Conservation (phyloP, 106 monocot genomes). For the Dioscorea alata region DNA sequence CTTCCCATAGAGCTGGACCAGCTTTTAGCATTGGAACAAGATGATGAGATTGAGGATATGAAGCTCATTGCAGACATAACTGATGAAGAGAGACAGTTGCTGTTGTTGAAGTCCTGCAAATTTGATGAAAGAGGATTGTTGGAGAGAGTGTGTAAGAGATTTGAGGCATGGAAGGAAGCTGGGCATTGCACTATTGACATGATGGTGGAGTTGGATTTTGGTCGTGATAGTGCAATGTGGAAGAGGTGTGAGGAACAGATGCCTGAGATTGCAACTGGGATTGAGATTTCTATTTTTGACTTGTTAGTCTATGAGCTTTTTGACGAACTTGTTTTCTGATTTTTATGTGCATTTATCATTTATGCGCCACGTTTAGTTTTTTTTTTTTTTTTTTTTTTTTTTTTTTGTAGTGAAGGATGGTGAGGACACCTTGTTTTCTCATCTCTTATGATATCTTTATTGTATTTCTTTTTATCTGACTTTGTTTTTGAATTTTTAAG, state of each 20-base stretch:
- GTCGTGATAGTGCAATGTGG: slow-evolving; percentile 13
- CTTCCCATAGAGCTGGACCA: slow-evolving; percentile 21
- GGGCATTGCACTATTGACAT: slow-evolving; percentile 10
- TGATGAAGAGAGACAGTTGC: slow-evolving; percentile 1
- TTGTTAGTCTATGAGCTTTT: slow-evolving; percentile 2
- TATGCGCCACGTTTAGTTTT: no score
- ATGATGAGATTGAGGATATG: background rate
- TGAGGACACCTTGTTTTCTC: no score
- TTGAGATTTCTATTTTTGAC: slow-evolving; percentile 8
- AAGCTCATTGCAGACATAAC: background rate
- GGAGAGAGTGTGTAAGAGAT: slow-evolving; percentile 4
- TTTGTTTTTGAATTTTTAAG: no score
- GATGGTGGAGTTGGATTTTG: slow-evolving; percentile 27
- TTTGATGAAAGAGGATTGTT: background rate
- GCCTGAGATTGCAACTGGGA: background rate
- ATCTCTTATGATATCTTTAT: no score
- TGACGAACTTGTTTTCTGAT: slow-evolving; percentile 1
- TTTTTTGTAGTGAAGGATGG: no score
- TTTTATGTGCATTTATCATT: no score
- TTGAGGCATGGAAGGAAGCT: slow-evolving; percentile 22
- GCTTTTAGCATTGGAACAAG: slow-evolving; percentile 3
- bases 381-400: no score
- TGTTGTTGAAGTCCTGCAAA: background rate
- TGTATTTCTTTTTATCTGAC: no score
- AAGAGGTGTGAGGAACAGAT: background rate